These are phyloP conservation scores for Wallacemonas sp. DNA, from an alignment of 208 protist genomes.

Conservation along the genomic window DNA sequence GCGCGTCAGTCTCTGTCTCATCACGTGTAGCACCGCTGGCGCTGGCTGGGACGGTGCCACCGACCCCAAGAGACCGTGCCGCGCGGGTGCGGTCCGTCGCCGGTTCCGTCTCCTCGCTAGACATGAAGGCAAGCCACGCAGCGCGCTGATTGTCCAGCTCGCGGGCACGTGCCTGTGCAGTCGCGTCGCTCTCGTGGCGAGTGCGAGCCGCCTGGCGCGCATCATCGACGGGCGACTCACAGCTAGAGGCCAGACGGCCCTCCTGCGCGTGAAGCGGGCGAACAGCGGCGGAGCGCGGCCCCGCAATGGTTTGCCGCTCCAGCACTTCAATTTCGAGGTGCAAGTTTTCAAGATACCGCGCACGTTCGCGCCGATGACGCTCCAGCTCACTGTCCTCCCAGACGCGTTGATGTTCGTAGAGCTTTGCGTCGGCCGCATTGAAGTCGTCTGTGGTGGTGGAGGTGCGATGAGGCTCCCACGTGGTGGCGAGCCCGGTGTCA, in stretches of 20 bases:
- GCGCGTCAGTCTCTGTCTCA: too few relatives aligned
- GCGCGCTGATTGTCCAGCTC: not conserved
- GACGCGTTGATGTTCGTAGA: slow-evolving; percentile 22
- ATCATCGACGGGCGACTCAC: not conserved
- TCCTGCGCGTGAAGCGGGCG: not conserved
- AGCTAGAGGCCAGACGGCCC: not conserved
- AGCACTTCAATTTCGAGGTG: slow-evolving; percentile 29
- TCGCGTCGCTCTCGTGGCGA: not conserved
- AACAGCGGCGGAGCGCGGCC: not conserved
- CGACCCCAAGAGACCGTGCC: too few relatives aligned
- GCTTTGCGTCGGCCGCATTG: slow-evolving; percentile 17
- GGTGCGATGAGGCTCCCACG: slow-evolving; percentile 8
- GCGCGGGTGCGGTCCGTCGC: not conserved
- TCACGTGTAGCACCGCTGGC: too few relatives aligned
- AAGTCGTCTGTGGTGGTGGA: slow-evolving; percentile 22
- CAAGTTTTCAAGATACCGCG: slow-evolving; percentile 19
- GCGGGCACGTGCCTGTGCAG: not conserved
- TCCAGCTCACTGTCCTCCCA: slow-evolving; percentile 30
- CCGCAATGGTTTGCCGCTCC: not conserved
- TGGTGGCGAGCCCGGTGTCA: not conserved
- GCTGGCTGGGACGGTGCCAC: too few relatives aligned
- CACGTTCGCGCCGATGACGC: slow-evolving; percentile 13
- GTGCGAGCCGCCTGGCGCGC: not conserved
- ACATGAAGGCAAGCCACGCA: not conserved
- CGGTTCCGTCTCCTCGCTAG: not conserved